Base-by-base conservation (phyloP, 2,329 filamentous ascomycete species). In the Aureobasidium uvarum region DNA sequence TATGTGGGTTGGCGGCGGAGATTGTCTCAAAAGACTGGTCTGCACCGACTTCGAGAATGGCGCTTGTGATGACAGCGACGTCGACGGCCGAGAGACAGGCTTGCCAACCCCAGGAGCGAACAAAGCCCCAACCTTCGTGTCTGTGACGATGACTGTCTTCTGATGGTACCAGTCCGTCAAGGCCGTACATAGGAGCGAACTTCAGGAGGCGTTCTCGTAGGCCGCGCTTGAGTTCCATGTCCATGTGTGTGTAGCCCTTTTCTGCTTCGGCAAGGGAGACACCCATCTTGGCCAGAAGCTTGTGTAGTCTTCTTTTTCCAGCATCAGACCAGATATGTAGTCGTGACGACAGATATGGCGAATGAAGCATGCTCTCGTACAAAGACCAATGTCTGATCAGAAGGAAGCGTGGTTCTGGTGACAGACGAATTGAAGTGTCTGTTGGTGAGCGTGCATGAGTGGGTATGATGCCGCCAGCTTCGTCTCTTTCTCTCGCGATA, bases 301-400 rank as follows among this genome's bases (percentile, higher is more conserved):
- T 98, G 77, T 97, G 91, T 23, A 99, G 81, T 60, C 94, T 86
- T 75, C 96, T 96, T 62, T 91, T 84, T 3, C 95, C 95, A 59
- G 85, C 85, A 68, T 98, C 95, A 67, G 89, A 96, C 94, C 95
- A 99, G 54, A 96, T 92, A 77, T 96, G 94, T 52, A 99, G 83
- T 38, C 92, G 86, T 3, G 94, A 91, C 67, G 96, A 94, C 5
- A 99, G 85, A 73, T 97, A 98, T 0, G 94, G 93, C 0, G 93
- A 97, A 76, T 99, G 95, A 14, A 98, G 84, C 95, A 99, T 98
- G 75, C 92, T 96, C 73, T 99, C 95, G 76, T 98, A 98, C 16
- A 99, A 81, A 71, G 92, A 96, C 95, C 95, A 99, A 75, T 99
- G 95, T 39, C 95, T 84, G 62, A 98, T 91, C 0, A 99, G 85